Conservation (phyloP, 2,329 filamentous ascomycete genomes). For the Claviceps sp. region DNA sequence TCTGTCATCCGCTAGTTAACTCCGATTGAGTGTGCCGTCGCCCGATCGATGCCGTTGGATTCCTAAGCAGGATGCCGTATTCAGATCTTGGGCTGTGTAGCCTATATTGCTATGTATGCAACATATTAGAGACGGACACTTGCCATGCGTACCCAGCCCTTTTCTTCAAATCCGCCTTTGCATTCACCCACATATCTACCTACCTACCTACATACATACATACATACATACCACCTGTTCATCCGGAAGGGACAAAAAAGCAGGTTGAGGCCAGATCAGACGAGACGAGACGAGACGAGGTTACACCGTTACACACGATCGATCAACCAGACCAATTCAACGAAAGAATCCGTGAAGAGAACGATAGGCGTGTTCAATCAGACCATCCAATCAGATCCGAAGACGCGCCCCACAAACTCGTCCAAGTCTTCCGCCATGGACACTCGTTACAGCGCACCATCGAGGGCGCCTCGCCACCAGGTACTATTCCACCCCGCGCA, state of each 20-base stretch:
- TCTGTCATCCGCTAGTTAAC: neutral
- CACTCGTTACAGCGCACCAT: neutral
- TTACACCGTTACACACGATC: too few relatives aligned
- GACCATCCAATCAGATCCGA: neutral
- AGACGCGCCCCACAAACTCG: neutral
- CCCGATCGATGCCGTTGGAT: neutral
- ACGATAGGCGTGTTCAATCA: neutral
- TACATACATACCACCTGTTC: too few relatives aligned
- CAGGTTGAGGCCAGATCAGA: too few relatives aligned
- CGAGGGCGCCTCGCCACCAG: conserved; percentile 1
- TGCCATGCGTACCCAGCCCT: too few relatives aligned
- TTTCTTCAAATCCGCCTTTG: too few relatives aligned
- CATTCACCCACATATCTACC: too few relatives aligned
- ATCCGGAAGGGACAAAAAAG: too few relatives aligned
- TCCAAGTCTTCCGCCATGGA: neutral
- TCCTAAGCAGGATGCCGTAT: neutral
- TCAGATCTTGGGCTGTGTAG: neutral
- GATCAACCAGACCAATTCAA: neutral
- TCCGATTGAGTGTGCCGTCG: neutral
- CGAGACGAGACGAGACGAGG: too few relatives aligned
- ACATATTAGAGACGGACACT: too few relatives aligned
- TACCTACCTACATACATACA: too few relatives aligned
- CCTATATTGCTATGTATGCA: too few relatives aligned
- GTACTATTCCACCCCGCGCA: neutral
- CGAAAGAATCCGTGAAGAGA: neutral